Percentiles rank a stretch among this genome's conserved stretches.
Evolutionary conservation across 1,284 basidiomycete species (phyloP).

Genomic region (Irpex sp.): DNA sequence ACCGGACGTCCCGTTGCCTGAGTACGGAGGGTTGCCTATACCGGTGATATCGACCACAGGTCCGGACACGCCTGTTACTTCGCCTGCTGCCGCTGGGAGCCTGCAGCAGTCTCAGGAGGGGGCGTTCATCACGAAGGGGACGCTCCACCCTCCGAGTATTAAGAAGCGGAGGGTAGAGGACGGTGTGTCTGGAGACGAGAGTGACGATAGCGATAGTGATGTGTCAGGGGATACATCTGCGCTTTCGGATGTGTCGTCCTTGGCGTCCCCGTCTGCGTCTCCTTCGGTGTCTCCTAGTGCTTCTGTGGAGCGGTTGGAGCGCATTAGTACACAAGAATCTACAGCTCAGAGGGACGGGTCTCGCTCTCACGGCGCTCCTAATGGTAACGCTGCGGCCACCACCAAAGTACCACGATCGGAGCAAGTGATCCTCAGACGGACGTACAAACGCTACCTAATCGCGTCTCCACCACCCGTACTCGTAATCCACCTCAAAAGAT

Average conservation of each 20-base stretch:
- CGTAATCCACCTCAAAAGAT: slow-evolving; percentile 91
- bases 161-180: not conserved
- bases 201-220: slow-evolving; percentile 26
- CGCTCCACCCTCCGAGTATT: slow-evolving; percentile 5
- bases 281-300: slow-evolving; percentile 29
- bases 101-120: not conserved
- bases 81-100: slow-evolving; percentile 1
- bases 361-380: too few species aligned
- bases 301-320: slow-evolving; percentile 23
- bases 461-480: slow-evolving; percentile 83
- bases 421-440: slow-evolving; percentile 72
- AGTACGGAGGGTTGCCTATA: slow-evolving; percentile 40
- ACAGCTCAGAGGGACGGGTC: too few species aligned
- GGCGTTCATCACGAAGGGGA: not conserved
- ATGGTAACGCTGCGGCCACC: not conserved
- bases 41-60: slow-evolving; percentile 52
- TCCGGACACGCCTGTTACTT: slow-evolving; percentile 34
- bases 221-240: slow-evolving; percentile 27
- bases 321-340: not conserved
- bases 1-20: slow-evolving; percentile 10
- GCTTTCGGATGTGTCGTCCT: slow-evolving; percentile 31
- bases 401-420: slow-evolving; percentile 41
- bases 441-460: slow-evolving; percentile 93
- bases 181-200: slow-evolving; percentile 24
- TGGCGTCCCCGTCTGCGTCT: slow-evolving; percentile 38